Evolutionary conservation across 2,329 filamentous ascomycete genomes (phyloP).

Genomic region (Apiospora malaysiana): DNA sequence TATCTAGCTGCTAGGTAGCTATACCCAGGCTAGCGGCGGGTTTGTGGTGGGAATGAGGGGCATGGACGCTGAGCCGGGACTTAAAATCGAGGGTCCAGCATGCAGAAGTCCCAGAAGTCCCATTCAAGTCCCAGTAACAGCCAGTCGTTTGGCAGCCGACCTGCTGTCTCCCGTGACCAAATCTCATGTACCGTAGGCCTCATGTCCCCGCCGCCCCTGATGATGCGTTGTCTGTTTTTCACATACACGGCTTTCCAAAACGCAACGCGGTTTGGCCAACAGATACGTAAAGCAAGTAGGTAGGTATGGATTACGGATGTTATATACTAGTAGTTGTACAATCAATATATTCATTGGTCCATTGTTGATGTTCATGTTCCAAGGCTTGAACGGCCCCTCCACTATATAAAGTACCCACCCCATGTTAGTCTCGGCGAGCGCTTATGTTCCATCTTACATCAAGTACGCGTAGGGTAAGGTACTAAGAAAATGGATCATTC

Average conservation of each 20-base stretch:
- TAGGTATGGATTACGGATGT: not conserved
- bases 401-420: not conserved
- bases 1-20: too few relatives aligned
- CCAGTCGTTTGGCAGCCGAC: not conserved
- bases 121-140: not conserved
- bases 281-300: not conserved
- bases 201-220: conserved; percentile 3
- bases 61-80: not conserved
- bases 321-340: too few relatives aligned
- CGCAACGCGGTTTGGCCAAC: not conserved
- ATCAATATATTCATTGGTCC: not conserved
- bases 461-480: too few relatives aligned
- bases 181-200: not conserved
- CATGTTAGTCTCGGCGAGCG: not conserved
- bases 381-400: conserved; percentile 7
- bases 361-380: not conserved
- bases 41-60: conserved; percentile 5
- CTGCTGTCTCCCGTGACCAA: not conserved
- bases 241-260: not conserved
- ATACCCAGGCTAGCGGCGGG: not conserved
- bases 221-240: not conserved
- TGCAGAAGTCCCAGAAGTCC: not conserved
- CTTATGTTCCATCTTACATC: not conserved
- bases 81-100: not conserved
- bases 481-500: not conserved